A percentile compares a stretch with the other conserved stretches of the same genome.
Evolutionary conservation across 768 basidiomycete species (phyloP).

Genomic region (Grammothele lineata): DNA sequence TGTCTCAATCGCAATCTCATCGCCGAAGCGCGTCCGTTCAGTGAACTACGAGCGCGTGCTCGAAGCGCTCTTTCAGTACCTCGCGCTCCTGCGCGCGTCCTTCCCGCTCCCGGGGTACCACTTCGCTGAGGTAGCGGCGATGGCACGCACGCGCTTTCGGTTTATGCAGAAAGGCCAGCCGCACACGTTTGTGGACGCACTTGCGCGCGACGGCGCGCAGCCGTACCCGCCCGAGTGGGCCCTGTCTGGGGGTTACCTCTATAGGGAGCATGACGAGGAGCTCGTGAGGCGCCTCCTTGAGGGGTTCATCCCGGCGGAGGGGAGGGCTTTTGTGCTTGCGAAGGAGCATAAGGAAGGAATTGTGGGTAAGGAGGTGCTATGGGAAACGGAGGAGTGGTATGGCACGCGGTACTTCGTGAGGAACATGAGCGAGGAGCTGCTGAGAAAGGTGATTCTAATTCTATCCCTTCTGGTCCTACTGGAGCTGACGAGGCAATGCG

Average conservation of each 20-base stretch:
- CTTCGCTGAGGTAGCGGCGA: conserved; percentile 40
- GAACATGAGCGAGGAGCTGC: conserved; percentile 27
- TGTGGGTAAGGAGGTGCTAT: conserved; percentile 15
- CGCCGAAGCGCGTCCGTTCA: neutral
- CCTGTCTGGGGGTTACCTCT: conserved; percentile 12
- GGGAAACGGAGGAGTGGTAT: conserved; percentile 45
- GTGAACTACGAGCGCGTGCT: conserved; percentile 42
- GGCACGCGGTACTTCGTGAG: conserved; percentile 44
- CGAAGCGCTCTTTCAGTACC: conserved; percentile 40
- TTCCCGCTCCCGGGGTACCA: conserved; percentile 23
- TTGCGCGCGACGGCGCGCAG: conserved; percentile 27
- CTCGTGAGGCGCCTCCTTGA: conserved; percentile 19
- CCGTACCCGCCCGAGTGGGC: conserved; percentile 17
- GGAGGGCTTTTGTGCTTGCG: conserved; percentile 35
- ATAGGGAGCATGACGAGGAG: conserved; percentile 19
- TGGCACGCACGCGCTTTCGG: conserved; percentile 42
- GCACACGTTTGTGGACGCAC: conserved; percentile 35
- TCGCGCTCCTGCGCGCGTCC: conserved; percentile 23
- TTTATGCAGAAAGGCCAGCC: conserved; percentile 44
- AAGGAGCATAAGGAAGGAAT: conserved; percentile 31
- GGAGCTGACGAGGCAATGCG: too few species aligned
- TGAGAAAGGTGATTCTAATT: conserved; percentile 25
- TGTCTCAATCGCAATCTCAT: too few species aligned
- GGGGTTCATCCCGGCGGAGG: conserved; percentile 27
- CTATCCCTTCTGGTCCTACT: too few species aligned